A percentile compares a stretch with the other conserved stretches of the same genome.
phyloP scores from a whole-genome alignment of 2,329 filamentous ascomycete genomes.

The Fusarium avenaceum region DNA sequence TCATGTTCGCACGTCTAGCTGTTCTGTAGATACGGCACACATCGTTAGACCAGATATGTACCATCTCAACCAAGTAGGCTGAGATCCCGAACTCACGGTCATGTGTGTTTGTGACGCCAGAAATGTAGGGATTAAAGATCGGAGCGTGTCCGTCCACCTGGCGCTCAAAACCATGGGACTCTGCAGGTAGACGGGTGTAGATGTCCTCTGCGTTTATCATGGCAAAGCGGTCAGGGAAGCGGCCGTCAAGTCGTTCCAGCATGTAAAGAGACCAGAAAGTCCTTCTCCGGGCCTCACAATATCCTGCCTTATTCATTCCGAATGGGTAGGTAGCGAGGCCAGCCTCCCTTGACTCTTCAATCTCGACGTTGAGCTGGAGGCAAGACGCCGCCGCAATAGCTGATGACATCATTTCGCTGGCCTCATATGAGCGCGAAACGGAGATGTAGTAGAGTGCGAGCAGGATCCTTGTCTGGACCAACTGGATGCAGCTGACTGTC shows the following conservation, averaged over 20 bases:
- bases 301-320: conserved; percentile 68
- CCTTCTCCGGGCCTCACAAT: conserved; percentile 75
- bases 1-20: conserved; percentile 48
- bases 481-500: conserved; percentile 62
- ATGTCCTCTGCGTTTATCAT: conserved; percentile 74
- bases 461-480: conserved; percentile 76
- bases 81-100: conserved; percentile 62
- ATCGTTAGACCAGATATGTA: conserved; percentile 75
- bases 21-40: conserved; percentile 68
- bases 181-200: conserved; percentile 75
- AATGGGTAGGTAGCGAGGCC: conserved; percentile 63
- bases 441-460: conserved; percentile 76
- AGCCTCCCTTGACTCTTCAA: conserved; percentile 61
- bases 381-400: conserved; percentile 72
- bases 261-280: conserved; percentile 81
- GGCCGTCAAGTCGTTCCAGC: conserved; percentile 75
- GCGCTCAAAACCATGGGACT: conserved; percentile 71
- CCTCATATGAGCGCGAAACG: conserved; percentile 68
- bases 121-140: conserved; percentile 67
- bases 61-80: conserved; percentile 72
- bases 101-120: conserved; percentile 36
- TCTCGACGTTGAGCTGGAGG: conserved; percentile 74
- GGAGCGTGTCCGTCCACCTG: conserved; percentile 70
- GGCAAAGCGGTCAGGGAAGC: conserved; percentile 66
- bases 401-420: conserved; percentile 73